Evolutionary conservation across 164 flowering plant species (phyloP).

Genomic region (Berberis thunbergii): DNA sequence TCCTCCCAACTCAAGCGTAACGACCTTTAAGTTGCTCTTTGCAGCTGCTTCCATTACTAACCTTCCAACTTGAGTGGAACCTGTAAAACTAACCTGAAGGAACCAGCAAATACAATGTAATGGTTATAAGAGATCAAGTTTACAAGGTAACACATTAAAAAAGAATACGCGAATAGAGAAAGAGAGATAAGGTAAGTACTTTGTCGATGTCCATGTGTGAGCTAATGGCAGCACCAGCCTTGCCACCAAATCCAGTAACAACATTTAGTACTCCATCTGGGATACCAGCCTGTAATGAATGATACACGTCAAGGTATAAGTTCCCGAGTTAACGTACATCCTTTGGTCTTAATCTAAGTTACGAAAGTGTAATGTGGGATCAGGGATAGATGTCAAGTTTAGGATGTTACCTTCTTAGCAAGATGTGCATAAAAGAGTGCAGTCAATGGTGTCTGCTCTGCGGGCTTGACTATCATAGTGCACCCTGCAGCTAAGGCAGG

Average conservation of each 20-base stretch:
- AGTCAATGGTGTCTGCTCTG: slow-evolving; percentile 76
- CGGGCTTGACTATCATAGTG: slow-evolving; percentile 78
- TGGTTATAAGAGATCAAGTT: neutral
- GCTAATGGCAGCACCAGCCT: slow-evolving; percentile 71
- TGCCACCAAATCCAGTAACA: slow-evolving; percentile 58
- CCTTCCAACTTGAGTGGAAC: slow-evolving; percentile 17
- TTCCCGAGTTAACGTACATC: too few species aligned
- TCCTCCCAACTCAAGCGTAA: slow-evolving; percentile 16
- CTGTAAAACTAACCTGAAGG: slow-evolving; percentile 15
- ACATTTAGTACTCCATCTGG: slow-evolving; percentile 92
- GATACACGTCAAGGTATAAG: too few species aligned
- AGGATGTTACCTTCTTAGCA: slow-evolving; percentile 47
- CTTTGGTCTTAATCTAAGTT: neutral
- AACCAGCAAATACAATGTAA: neutral
- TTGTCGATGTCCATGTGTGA: slow-evolving; percentile 85
- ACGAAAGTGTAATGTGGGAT: neutral
- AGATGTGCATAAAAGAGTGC: slow-evolving; percentile 72
- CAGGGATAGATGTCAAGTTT: neutral
- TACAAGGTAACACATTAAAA: neutral
- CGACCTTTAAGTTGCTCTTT: slow-evolving; percentile 13
- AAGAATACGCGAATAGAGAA: neutral
- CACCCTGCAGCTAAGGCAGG: slow-evolving; percentile 88
- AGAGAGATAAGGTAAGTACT: slow-evolving; percentile 19
- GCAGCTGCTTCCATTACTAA: slow-evolving; percentile 15
- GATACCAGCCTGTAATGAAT: slow-evolving; percentile 53